These are phyloP conservation scores for Bassia scoparia DNA, from an alignment of 148 eudicot species.

Conservation along the genomic window DNA sequence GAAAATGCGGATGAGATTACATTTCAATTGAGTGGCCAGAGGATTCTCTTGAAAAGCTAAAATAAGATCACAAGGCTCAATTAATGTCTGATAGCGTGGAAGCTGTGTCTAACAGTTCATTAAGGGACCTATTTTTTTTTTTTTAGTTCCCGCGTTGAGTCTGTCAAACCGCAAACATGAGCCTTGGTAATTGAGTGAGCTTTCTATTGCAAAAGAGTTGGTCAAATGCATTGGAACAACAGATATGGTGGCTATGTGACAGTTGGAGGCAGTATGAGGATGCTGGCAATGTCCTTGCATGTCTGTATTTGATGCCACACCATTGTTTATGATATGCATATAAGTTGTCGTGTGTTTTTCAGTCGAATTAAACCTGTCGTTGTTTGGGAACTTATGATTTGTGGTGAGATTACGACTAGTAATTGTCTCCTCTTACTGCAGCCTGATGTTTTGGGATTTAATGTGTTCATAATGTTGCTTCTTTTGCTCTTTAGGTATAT, in stretches of 20 bases:
- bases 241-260: background rate
- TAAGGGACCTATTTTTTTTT: slow-evolving; percentile 39
- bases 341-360: background rate
- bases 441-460: background rate
- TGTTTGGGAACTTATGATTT: background rate
- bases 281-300: background rate
- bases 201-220: background rate
- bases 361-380: background rate
- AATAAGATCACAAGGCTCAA: slow-evolving; percentile 66
- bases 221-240: background rate
- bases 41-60: slow-evolving; percentile 79
- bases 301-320: background rate
- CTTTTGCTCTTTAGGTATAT: slow-evolving; percentile 54
- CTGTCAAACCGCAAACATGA: background rate
- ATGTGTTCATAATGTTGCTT: slow-evolving; percentile 3
- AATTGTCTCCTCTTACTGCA: background rate
- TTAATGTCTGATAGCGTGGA: slow-evolving; percentile 66
- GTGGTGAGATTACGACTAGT: background rate
- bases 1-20: slow-evolving; percentile 46
- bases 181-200: background rate
- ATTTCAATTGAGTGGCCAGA: slow-evolving; percentile 75
- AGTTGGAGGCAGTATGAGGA: background rate
- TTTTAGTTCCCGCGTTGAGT: background rate
- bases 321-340: background rate
- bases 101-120: slow-evolving; percentile 76